Evolutionary conservation across 208 protist species (phyloP), one percentile per base, ranked within the genome.

Genomic region (Acanthamoeba royreba): DNA sequence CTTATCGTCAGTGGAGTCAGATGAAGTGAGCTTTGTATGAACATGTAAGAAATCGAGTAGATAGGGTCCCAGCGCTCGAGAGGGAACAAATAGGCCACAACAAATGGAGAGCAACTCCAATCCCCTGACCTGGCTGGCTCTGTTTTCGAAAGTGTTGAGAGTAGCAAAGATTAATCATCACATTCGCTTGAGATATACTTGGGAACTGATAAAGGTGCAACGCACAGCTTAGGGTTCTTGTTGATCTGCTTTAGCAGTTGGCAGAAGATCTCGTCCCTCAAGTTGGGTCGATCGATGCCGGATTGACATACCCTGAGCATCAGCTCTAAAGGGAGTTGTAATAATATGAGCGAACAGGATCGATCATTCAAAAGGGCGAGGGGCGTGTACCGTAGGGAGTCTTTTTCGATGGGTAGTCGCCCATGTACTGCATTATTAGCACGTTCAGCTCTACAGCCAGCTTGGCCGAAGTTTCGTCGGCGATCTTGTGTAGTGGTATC

Each of bases 231-330:
- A 22, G 58, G 53, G 33, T 95, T 95, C 43, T 95, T 81, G 40
- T 69, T 91, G 46, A 94, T 22, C 93, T 96, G 94, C 46, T 95
- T 90, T 38, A 94, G 90, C 17, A 96, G 28, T 47, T 96, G 94
- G 92, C 92, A 86, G 28, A 87, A 95, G 33, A 95, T 58, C 66
- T 96, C 94, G 46, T 96, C 94, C 15, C 94, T n/a, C 43, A 96
- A 25, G 40, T 45, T 58, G 19, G 40, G 38, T 17, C 28, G 40
- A 42, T 93, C 88, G 49, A 85, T 79, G 72, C 58, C 58, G 19
- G 83, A 13, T 35, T 90, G 83, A 25, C 83, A 90, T 17, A 90
- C 45, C 61, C 91, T 93, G 42, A 86, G 17, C 46, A 74, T 87
- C 42, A 55, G 2, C 33, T 69, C 85, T 40, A 86, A n/a, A n/a